Evolutionary conservation across 2,329 filamentous ascomycete genomes (phyloP), one percentile per base, ranked within the genome.

Genomic region (Dactylonectria macrodidyma): DNA sequence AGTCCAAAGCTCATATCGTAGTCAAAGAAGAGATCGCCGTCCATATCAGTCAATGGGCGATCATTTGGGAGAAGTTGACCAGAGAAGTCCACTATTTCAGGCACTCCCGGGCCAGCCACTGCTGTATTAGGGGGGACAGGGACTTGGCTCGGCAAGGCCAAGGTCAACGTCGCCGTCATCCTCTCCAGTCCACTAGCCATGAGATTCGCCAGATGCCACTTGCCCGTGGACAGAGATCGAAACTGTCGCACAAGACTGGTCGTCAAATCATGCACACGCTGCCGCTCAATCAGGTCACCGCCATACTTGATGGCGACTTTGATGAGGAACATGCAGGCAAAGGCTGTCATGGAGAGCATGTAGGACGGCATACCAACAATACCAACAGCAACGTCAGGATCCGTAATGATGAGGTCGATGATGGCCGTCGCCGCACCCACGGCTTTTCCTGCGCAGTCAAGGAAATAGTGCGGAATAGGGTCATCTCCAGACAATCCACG

Each of bases 311-410:
- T 79, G 1, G 84, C 80, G 1, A 87, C 77, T 67, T 86, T 86
- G 41, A 86, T 80, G 1, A 87, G 78, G 66, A 88, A 87, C 71
- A 86, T 84, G 71, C 84, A 86, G 1, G 86, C 85, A 65, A 87
- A 87, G 0, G 84, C 84, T 0, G 84, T 86, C 86, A 87, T 88
- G 51, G 84, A 85, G 64, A 86, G 84, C 50, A 86, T 80, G 57
- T 87, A 87, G 3, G 84, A 84, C 2, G 86, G 85, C 75, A 87
- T 84, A 1, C 85, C 84, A 69, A 71, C 73, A 8, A 81, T 79
- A 0, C 80, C 80, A 10, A 79, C 78, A 2, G 81, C 79, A 4
- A 86, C 79, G 36, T 85, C 82, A 0, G 78, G 73, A 36, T 86
- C 84, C 0, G 77, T 81, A 5, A 84, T 74, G 7, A 86, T 78